Base-by-base conservation (phyloP, 768 basidiomycete genomes). In the Xerocomellus chrysenteron region DNA sequence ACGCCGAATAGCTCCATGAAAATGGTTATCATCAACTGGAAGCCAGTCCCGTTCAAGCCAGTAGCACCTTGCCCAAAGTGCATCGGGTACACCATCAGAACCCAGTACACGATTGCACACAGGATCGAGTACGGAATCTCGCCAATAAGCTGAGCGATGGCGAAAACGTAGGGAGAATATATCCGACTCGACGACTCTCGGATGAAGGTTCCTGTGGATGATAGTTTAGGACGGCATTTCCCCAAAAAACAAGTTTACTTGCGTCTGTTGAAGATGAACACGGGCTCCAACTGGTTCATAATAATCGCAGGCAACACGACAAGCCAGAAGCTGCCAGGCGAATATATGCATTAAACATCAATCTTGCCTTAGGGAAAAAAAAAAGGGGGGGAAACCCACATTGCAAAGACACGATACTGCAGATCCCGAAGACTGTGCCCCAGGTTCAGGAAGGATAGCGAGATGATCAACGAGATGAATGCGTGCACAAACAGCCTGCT, bases 141-240 rank as follows among this genome's bases (percentile, higher is more conserved):
- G 42, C 91, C 86, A 14, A 90, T 67, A 26, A 94, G 77, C 66
- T 94, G 93, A 3, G 86, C 84, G 35, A 91, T 80, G 32, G 92
- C 88, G 67, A 95, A 95, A 21, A 92, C 90, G 55, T 85, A 86
- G 0, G 90, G 86, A 0, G 87, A 89, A 72, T 94, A 94, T 65
- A 94, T 94, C 57, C 88, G 83, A 73, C 88, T 90, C 2, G 87
- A 89, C 0, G 89, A 80, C 74, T 94, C 92, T 58, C 70, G 64
- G 24, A 77, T 73, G 60, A 78, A 78, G 39, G 72, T 73, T 19
- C 69, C 76, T 77, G 42, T 35, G 11, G 33, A 53, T 14, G n/a
- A 37, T 4, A 6, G 7, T 36, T 61, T 14, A 60, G 45, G 7
- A 39, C 16, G 4, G 14, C 0, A 4, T 13, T 2, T 3, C 19